These are phyloP conservation scores for Zalerion maritima DNA, from an alignment of 495 filamentous ascomycete genomes.

Conservation along the genomic window DNA sequence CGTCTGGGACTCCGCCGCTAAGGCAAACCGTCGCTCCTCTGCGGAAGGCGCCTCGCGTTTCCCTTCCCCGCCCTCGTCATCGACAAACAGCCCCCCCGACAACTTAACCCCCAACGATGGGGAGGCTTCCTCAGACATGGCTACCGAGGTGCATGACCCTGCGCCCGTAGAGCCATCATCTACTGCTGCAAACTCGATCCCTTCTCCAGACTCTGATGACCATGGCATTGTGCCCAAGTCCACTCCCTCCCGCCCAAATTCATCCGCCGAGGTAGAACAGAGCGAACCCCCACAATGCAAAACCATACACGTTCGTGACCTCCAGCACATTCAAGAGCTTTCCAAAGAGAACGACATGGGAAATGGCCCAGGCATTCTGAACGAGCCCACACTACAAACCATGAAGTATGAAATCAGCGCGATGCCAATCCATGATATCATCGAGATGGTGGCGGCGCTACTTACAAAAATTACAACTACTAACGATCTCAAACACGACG, in stretches of 20 bases:
- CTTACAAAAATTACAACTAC: slow-evolving; percentile 96
- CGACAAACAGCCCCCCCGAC: slow-evolving; percentile 25
- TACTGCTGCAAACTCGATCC: slow-evolving; percentile 36
- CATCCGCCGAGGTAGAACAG: too few species aligned
- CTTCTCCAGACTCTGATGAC: slow-evolving; percentile 47
- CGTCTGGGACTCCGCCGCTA: background rate
- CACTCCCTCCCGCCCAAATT: slow-evolving; percentile 9
- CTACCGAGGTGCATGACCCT: slow-evolving; percentile 9
- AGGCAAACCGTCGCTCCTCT: slow-evolving; percentile 7
- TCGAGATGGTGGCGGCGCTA: slow-evolving; percentile 99
- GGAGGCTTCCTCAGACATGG: slow-evolving; percentile 18
- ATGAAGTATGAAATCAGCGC: slow-evolving; percentile 87
- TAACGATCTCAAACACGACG: slow-evolving; percentile 87
- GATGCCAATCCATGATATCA: slow-evolving; percentile 95
- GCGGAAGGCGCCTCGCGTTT: slow-evolving; percentile 25
- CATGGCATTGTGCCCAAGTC: slow-evolving; percentile 4
- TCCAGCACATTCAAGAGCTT: slow-evolving; percentile 82
- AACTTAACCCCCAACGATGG: slow-evolving; percentile 20
- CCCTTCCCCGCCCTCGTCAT: slow-evolving; percentile 35
- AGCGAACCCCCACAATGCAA: slow-evolving; percentile 18
- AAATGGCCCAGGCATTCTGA: slow-evolving; percentile 30
- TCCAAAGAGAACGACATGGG: slow-evolving; percentile 55
- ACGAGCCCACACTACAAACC: slow-evolving; percentile 33
- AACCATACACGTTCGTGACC: slow-evolving; percentile 63
- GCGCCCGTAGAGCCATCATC: slow-evolving; percentile 13